A percentile compares a stretch with the other conserved stretches of the same genome.
These are phyloP conservation scores for Plantago ovata DNA, from an alignment of 257 asterid species.

Conservation along the genomic window DNA sequence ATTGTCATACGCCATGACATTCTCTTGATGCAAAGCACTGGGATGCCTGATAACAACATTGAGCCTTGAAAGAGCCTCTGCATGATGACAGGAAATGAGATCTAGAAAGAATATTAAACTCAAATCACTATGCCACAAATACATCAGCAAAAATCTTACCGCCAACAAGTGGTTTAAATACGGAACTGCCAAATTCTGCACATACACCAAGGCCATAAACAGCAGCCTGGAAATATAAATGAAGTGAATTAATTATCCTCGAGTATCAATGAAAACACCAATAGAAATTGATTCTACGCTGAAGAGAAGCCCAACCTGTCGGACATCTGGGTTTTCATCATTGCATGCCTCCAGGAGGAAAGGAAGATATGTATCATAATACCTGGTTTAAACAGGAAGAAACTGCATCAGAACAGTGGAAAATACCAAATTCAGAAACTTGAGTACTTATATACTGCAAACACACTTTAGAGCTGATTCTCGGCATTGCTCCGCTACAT, in stretches of 20 bases:
- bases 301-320: constrained; percentile 57
- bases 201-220: constrained; percentile 96
- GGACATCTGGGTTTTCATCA: constrained; percentile 86
- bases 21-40: constrained; percentile 58
- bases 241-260: constrained; percentile 18
- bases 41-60: constrained; percentile 76
- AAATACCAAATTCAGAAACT: constrained; percentile 17
- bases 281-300: background rate
- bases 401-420: constrained; percentile 10
- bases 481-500: constrained; percentile 95
- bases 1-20: constrained; percentile 94
- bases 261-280: constrained; percentile 4
- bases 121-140: constrained; percentile 8
- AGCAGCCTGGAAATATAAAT: constrained; percentile 67
- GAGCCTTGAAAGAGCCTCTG: constrained; percentile 94
- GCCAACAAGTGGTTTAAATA: constrained; percentile 80
- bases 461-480: constrained; percentile 81
- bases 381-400: constrained; percentile 41
- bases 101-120: background rate
- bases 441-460: background rate
- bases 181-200: constrained; percentile 89
- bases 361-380: constrained; percentile 87
- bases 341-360: constrained; percentile 97
- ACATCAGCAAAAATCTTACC: constrained; percentile 37
- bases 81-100: constrained; percentile 16